These are phyloP conservation scores for Lycium barbarum DNA, from an alignment of 257 asterid species.

Conservation along the genomic window DNA sequence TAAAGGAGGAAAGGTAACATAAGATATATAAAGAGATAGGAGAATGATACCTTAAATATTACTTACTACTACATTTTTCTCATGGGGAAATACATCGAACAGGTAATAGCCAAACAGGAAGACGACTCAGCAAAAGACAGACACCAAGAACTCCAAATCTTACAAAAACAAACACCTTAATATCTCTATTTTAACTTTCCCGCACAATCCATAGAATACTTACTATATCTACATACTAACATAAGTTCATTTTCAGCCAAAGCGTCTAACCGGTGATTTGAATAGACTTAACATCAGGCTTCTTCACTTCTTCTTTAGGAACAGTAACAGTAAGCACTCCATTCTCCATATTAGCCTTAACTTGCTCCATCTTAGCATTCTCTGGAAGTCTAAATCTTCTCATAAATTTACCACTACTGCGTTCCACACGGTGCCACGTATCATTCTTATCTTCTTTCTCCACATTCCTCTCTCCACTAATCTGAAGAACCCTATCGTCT, in stretches of 20 bases:
- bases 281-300: conserved; percentile 31
- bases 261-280: conserved; percentile 3
- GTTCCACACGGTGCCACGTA: conserved; percentile 33
- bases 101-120: too few relatives aligned
- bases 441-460: conserved; percentile 37
- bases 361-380: conserved; percentile 29
- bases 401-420: conserved; percentile 33
- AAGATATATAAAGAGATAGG: too few relatives aligned
- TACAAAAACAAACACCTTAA: too few relatives aligned
- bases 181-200: too few relatives aligned
- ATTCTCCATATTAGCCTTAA: conserved; percentile 33
- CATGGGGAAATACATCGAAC: too few relatives aligned
- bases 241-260: background rate
- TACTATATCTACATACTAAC: background rate
- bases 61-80: too few relatives aligned
- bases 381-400: conserved; percentile 37
- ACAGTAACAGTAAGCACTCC: conserved; percentile 31
- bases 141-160: background rate
- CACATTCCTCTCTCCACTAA: conserved; percentile 30
- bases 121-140: too few relatives aligned
- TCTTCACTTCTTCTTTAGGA: conserved; percentile 36
- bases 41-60: too few relatives aligned
- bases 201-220: background rate
- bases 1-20: too few relatives aligned
- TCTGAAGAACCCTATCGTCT: conserved; percentile 30